Base-by-base conservation (phyloP, 306 rosid species). In the Carpinus fangiana region DNA sequence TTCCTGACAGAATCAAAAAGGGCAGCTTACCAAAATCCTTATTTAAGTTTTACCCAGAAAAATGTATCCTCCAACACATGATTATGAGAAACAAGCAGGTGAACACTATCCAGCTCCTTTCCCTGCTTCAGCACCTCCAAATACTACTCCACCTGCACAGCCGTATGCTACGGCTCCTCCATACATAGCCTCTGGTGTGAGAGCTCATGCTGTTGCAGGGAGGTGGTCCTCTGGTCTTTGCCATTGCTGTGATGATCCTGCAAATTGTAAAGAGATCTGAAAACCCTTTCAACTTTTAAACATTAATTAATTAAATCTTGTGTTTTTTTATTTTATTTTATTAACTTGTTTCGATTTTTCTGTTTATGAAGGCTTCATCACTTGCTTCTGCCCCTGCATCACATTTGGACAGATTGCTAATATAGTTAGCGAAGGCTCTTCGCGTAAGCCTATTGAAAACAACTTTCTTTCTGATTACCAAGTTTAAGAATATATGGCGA, bases 321-420 rank as follows among this genome's bases (percentile, higher is more conserved):
- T 23, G 34, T 31, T 31, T 31, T 31, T 31, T 31, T 31, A 0
- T 28, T 31, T 31, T 28, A 1, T 28, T 31, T 31, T 1, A 31
- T 31, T 28, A 28, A 41, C n/a, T 48, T 6, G 17, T n/a, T 73
- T 56, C 18, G 12, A 11, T 66, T 13, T 73, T 8, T 17, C 57
- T 2, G 2, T 18, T 50, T 61, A 16, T 21, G 26, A 67, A 91
- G 97, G 91, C 81, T 18, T 88, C 68, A 90, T 89, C 47, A 91
- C 97, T 80, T 83, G 81, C 76, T 79, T 72, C 78, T 91, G 94
- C 81, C 94, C 97, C 50, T 90, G 92, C 76, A 77, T 90, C 82
- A 88, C 97, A 3, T 91, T 91, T 74, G 94, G 97, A 41, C 75
- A 79, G 84, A 85, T 91, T 20, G 89, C 94, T 60, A 91, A 90